Conservation (phyloP, 805 yeast species). For the Dipodascopsis tothii region DNA sequence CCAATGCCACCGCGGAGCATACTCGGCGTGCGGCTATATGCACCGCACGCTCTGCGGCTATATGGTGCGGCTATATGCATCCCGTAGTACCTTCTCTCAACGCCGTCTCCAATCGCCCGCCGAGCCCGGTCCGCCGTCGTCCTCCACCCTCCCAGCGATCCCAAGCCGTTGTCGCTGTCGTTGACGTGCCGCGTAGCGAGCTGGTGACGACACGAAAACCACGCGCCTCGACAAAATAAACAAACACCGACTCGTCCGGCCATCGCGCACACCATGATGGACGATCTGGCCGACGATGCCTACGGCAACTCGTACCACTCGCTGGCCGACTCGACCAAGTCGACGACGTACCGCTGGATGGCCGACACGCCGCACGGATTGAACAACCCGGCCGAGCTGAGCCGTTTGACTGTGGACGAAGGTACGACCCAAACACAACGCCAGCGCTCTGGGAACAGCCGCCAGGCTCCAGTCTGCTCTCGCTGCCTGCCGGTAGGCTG, state of each 20-base stretch:
- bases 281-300: neutral
- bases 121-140: too few species aligned
- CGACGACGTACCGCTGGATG: constrained; percentile 19
- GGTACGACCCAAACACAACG: too few species aligned
- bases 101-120: too few species aligned
- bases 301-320: constrained; percentile 7
- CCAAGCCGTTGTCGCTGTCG: too few species aligned
- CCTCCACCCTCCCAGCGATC: too few species aligned
- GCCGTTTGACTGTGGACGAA: neutral
- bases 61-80: too few species aligned
- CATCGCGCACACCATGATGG: neutral
- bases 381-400: neutral
- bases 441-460: too few species aligned
- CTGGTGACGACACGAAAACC: neutral
- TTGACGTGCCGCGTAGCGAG: neutral
- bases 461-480: neutral
- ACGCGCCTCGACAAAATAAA: neutral
- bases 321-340: constrained; percentile 8
- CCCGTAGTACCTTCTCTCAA: too few species aligned
- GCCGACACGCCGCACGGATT: constrained; percentile 5
- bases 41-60: too few species aligned
- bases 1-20: too few species aligned
- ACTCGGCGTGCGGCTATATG: too few species aligned
- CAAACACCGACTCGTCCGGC: neutral
- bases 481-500: neutral